A percentile compares a stretch with the other conserved stretches of the same genome.
These are phyloP conservation scores for Trametopsis cervina DNA, from an alignment of 768 basidiomycete species.

Conservation along the genomic window DNA sequence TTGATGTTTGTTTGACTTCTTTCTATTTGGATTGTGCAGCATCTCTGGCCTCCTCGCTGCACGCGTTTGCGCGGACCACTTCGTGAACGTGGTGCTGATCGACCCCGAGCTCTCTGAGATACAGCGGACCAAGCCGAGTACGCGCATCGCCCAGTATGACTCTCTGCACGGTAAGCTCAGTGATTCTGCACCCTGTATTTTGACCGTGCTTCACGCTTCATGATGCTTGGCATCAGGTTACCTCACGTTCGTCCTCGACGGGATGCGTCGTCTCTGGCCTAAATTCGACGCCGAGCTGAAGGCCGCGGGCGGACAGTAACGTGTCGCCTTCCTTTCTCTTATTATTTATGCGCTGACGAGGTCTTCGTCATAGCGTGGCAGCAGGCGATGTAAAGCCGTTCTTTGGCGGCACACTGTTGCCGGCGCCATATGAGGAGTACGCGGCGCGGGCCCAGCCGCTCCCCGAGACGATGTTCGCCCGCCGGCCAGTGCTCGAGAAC, in stretches of 20 bases:
- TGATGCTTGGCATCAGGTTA: slow-evolving; percentile 1
- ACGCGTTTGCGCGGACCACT: slow-evolving; percentile 14
- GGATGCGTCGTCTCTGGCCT: slow-evolving; percentile 11
- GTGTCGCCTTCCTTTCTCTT: neutral
- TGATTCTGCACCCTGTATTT: neutral
- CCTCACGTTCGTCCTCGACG: slow-evolving; percentile 11
- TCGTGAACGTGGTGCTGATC: slow-evolving; percentile 7
- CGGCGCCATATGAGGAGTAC: slow-evolving; percentile 12
- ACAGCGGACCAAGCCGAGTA: slow-evolving; percentile 8
- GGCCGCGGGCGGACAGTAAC: slow-evolving; percentile 8
- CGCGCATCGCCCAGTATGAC: slow-evolving; percentile 13
- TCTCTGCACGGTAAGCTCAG: slow-evolving; percentile 10
- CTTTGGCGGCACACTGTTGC: slow-evolving; percentile 10
- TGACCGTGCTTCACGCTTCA: neutral
- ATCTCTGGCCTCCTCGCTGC: slow-evolving; percentile 12
- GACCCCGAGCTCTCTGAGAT: slow-evolving; percentile 11
- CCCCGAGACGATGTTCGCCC: slow-evolving; percentile 12
- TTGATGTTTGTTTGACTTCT: neutral
- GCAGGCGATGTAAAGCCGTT: slow-evolving; percentile 12
- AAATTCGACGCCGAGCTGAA: slow-evolving; percentile 7
- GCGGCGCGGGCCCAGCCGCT: slow-evolving; percentile 2
- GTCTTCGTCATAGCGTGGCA: slow-evolving; percentile 10
- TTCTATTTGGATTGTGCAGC: too few relatives aligned
- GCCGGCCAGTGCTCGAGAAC: slow-evolving; percentile 10
- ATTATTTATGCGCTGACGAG: neutral